phyloP scores from a whole-genome alignment of 768 basidiomycete genomes.

The Jaapia argillacea region DNA sequence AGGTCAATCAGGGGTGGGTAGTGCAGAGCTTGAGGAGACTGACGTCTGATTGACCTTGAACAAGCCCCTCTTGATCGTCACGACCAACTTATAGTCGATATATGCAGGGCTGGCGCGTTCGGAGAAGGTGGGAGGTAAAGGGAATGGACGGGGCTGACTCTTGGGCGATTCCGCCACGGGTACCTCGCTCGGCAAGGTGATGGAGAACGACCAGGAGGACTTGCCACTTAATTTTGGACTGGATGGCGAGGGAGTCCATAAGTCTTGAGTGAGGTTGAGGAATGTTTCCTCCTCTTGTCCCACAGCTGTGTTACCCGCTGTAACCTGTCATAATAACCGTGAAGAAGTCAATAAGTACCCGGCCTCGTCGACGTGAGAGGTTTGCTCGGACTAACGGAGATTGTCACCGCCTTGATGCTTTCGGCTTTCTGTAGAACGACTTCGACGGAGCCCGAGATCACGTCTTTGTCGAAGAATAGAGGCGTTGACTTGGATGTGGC shows the following conservation, averaged over 20 bases:
- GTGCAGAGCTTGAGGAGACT: neutral
- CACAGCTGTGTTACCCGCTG: constrained; percentile 38
- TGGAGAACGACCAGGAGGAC: constrained; percentile 37
- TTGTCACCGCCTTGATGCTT: constrained; percentile 34
- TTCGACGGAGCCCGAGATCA: constrained; percentile 39
- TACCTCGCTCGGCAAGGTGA: constrained; percentile 35
- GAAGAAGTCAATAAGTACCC: neutral
- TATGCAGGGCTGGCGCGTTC: constrained; percentile 46
- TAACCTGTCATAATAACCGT: constrained; percentile 21
- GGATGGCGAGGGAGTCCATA: constrained; percentile 30
- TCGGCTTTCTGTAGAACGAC: constrained; percentile 40
- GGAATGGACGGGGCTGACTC: constrained; percentile 14
- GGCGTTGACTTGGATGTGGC: constrained; percentile 28
- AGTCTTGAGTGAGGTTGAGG: constrained; percentile 27
- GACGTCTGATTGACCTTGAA: constrained; percentile 34
- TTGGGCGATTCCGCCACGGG: constrained; percentile 9
- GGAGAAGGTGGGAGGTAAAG: constrained; percentile 42
- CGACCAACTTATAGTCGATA: constrained; percentile 43
- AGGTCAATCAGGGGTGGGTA: neutral
- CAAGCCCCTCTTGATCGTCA: constrained; percentile 37
- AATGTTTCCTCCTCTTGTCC: constrained; percentile 46
- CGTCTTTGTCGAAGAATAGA: constrained; percentile 36
- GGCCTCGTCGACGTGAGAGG: constrained; percentile 1
- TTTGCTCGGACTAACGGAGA: constrained; percentile 27
- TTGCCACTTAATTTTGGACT: constrained; percentile 32